Conservation (phyloP, 164 flowering plant species). For the Chimonanthus salicifolius region DNA sequence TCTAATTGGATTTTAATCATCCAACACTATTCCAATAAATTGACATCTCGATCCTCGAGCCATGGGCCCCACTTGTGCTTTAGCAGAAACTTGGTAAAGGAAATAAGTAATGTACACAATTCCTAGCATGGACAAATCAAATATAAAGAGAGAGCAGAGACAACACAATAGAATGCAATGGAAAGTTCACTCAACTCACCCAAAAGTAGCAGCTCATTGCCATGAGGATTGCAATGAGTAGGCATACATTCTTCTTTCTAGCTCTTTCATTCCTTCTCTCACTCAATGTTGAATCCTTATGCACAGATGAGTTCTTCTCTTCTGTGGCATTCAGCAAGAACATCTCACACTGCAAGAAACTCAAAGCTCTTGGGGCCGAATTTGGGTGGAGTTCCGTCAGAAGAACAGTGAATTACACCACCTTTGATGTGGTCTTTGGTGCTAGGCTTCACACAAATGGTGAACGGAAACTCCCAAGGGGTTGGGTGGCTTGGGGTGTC, state of each 20-base stretch:
- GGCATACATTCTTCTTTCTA: background rate
- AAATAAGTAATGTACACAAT: no score
- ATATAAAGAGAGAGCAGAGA: no score
- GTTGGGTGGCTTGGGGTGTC: conserved; percentile 59
- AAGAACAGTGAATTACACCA: background rate
- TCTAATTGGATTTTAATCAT: no score
- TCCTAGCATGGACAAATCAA: no score
- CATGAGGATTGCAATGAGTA: no score
- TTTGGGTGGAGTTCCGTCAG: conserved; percentile 25
- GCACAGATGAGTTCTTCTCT: background rate
- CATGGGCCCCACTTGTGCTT: no score
- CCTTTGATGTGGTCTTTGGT: conserved; percentile 26
- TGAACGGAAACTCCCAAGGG: conserved; percentile 5
- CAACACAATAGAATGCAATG: no score
- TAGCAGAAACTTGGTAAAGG: no score
- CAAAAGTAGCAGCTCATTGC: no score
- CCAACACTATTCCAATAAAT: no score
- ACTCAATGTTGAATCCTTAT: background rate
- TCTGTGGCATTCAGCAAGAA: background rate
- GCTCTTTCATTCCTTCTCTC: background rate
- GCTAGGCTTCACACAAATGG: conserved; percentile 6
- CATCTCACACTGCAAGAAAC: conserved; percentile 22
- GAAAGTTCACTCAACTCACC: no score
- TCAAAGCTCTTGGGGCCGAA: conserved; percentile 30
- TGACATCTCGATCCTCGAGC: no score